phyloP scores from a whole-genome alignment of 305 asterid genomes.

The Euphrasia arctica region DNA sequence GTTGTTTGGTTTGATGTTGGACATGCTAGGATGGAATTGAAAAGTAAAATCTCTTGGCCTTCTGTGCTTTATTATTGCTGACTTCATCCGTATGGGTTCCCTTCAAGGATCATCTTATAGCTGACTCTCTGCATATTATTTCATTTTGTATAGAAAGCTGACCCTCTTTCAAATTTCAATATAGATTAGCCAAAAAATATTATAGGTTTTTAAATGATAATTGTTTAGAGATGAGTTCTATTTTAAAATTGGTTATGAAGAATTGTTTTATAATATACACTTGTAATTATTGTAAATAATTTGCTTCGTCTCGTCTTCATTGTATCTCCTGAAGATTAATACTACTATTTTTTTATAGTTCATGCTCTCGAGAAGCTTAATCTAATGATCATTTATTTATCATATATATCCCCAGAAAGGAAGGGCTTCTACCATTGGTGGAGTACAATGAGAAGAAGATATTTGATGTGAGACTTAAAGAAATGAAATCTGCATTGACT shows the following conservation, averaged over 20 bases:
- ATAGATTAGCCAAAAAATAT: background rate
- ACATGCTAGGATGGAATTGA: background rate
- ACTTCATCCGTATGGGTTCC: background rate
- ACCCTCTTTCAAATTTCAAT: background rate
- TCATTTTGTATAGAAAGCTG: background rate
- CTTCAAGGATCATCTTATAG: background rate
- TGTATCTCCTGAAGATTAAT: background rate
- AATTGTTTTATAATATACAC: background rate
- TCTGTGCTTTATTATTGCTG: too few relatives aligned
- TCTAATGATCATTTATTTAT: conserved; percentile 4
- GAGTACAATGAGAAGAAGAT: conserved; percentile 90
- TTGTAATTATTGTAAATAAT: too few relatives aligned
- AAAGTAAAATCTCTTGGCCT: background rate
- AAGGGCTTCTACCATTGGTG: conserved; percentile 71
- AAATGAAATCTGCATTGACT: conserved; percentile 84
- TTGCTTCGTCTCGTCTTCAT: background rate
- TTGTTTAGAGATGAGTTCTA: background rate
- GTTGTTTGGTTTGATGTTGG: background rate
- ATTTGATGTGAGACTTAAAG: conserved; percentile 88
- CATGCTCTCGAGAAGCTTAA: conserved; percentile 7
- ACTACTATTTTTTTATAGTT: conserved; percentile 6
- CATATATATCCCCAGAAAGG: conserved; percentile 54
- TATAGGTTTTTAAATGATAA: background rate
- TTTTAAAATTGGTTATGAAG: background rate
- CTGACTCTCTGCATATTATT: background rate